These are phyloP conservation scores for Calycina herbarum DNA, from an alignment of 2,329 filamentous ascomycete species.

Conservation along the genomic window DNA sequence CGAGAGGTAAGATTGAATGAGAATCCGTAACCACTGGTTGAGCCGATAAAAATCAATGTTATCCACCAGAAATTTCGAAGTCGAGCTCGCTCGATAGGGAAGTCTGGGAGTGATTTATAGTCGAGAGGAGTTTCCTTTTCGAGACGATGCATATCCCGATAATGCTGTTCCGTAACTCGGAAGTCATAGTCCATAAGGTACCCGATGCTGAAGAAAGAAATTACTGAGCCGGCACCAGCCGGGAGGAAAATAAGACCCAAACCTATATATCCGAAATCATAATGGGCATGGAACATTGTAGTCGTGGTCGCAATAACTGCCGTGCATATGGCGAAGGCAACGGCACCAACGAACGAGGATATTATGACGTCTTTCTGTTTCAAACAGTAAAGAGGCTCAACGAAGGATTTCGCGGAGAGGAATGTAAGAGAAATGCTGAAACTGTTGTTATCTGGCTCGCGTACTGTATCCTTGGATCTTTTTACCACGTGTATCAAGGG, in stretches of 20 bases:
- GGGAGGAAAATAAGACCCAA: slow-evolving; percentile 35
- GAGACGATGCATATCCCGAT: slow-evolving; percentile 47
- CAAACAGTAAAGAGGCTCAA: slow-evolving; percentile 17
- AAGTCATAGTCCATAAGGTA: slow-evolving; percentile 66
- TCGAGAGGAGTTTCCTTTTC: slow-evolving; percentile 14
- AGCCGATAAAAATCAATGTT: slow-evolving; percentile 16
- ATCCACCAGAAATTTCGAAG: slow-evolving; percentile 20
- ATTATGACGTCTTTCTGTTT: slow-evolving; percentile 13
- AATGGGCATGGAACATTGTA: slow-evolving; percentile 37
- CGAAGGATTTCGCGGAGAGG: slow-evolving; percentile 35
- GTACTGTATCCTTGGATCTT: slow-evolving; percentile 8
- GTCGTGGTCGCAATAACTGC: slow-evolving; percentile 48
- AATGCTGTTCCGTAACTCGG: slow-evolving; percentile 43
- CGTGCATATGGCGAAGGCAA: slow-evolving; percentile 47
- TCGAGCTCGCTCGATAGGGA: slow-evolving; percentile 22
- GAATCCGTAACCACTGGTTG: slow-evolving; percentile 14
- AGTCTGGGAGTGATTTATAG: slow-evolving; percentile 29
- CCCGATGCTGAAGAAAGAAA: slow-evolving; percentile 48
- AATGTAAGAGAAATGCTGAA: slow-evolving; percentile 40
- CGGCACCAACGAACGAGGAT: slow-evolving; percentile 42
- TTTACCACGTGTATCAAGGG: slow-evolving; percentile 33
- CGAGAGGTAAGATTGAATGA: slow-evolving; percentile 5
- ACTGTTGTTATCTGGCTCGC: slow-evolving; percentile 27
- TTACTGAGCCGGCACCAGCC: slow-evolving; percentile 47
- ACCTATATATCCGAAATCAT: slow-evolving; percentile 12